Evolutionary conservation across 2,329 filamentous ascomycete genomes (phyloP), one percentile per base, ranked within the genome.

Genomic region (Dactylellina cionopaga): DNA sequence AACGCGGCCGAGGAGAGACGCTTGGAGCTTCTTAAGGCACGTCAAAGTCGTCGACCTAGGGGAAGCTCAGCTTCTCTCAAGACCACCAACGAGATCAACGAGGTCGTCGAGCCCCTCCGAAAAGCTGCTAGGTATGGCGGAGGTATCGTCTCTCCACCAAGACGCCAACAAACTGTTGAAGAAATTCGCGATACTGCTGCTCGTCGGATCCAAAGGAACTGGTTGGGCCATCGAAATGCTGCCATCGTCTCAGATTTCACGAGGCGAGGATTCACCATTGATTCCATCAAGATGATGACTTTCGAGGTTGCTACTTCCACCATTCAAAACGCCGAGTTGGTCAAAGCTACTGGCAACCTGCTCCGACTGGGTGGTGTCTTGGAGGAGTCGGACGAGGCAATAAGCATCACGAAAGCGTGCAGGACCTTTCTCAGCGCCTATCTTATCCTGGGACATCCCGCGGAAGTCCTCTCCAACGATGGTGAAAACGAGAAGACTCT

Each of bases 371-470:
- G 91, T 76, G 89, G 88, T 0, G 81, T 94, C 58, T 80, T 83
- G 17, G 79, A 82, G 33, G 76, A 79, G 2, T 84, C 87, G 52
- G 89, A 92, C 76, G 87, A 86, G 35, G 85, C 86, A 2, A 88
- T 87, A 0, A 85, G 89, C 64, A 84, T 86, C 44, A 87, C 91
- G 75, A 90, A 90, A 83, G 88, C 89, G 33, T 87, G 91, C 39
- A 85, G 90, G 76, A 92, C 89, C 0, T 94, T 94, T 77, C 81
- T 95, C 62, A 92, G 90, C 78, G 89, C 91, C 3, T 94, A 90
- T 78, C 83, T 95, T 59, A 92, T 94, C 72, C 82, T 92, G 24
- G 90, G 90, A 0, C 91, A 94, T 79, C 91, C 91, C 0, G 87
- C 88, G 0, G 88, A 92, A 76, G 90, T 94, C 0, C 85, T 95